Evolutionary conservation across 176 grass and related monocot genomes (phyloP).

Genomic region (Bonia amplexicaulis): DNA sequence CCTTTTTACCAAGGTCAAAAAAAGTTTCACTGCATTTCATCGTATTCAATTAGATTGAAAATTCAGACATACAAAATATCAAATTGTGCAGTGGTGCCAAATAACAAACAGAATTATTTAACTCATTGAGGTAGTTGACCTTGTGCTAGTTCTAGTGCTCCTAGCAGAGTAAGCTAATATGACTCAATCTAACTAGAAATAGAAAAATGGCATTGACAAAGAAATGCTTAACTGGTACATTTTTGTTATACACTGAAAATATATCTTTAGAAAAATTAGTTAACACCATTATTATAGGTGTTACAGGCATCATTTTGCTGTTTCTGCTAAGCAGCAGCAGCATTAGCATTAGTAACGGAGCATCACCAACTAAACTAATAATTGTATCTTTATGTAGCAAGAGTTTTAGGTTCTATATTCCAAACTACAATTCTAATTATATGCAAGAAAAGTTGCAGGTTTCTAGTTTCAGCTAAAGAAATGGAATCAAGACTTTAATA

Average conservation of each 20-base stretch:
- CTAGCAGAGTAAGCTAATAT: not conserved
- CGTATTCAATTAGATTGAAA: slow-evolving; percentile 12
- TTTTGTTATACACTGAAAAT: not conserved
- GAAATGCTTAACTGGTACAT: not conserved
- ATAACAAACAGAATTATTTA: not conserved
- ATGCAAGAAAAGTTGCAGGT: not conserved
- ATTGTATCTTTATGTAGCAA: not conserved
- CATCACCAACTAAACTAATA: slow-evolving; percentile 12
- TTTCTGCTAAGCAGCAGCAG: slow-evolving; percentile 6
- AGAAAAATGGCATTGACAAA: not conserved
- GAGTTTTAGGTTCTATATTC: not conserved
- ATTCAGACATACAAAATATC: slow-evolving; percentile 17
- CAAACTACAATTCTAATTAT: not conserved
- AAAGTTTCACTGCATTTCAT: slow-evolving; percentile 45
- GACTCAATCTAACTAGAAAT: not conserved
- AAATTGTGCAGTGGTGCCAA: not conserved
- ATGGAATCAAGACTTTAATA: not conserved
- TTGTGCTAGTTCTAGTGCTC: not conserved
- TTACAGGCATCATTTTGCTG: not conserved
- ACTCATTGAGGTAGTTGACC: not conserved
- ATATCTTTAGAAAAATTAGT: not conserved
- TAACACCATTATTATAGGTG: not conserved
- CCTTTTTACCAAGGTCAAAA: slow-evolving; percentile 17
- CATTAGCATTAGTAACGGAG: slow-evolving; percentile 6
- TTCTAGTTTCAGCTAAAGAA: not conserved